phyloP scores from a whole-genome alignment of 1,139 yeast species.

The Debaryomyces nepalensis region DNA sequence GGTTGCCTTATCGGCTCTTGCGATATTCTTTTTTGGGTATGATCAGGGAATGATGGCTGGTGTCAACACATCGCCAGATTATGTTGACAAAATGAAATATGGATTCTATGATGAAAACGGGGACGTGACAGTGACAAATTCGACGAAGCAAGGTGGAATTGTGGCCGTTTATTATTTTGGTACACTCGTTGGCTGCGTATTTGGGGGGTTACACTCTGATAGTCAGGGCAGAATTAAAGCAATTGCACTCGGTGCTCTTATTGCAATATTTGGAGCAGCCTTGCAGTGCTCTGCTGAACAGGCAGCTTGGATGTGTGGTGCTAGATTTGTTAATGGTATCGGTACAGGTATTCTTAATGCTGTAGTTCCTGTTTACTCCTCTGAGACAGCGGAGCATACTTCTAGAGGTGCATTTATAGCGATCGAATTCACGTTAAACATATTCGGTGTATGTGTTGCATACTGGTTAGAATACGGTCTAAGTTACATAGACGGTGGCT shows the following conservation, averaged over 20 bases:
- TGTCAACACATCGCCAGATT: conserved; percentile 44
- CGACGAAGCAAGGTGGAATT: conserved; percentile 46
- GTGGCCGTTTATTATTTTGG: conserved; percentile 42
- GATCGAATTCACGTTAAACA: conserved; percentile 35
- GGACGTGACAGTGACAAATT: conserved; percentile 27
- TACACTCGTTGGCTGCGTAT: conserved; percentile 34
- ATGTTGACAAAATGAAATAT: conserved; percentile 32
- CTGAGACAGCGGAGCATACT: conserved; percentile 36
- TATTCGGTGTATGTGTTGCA: conserved; percentile 28
- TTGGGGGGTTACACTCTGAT: conserved; percentile 33
- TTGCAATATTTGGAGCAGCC: conserved; percentile 32
- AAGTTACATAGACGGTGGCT: conserved; percentile 21
- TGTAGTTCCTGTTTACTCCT: conserved; percentile 36
- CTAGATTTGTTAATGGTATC: conserved; percentile 44
- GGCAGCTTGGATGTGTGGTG: conserved; percentile 31
- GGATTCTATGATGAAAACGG: conserved; percentile 27
- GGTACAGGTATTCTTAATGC: conserved; percentile 38
- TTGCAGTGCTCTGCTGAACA: conserved; percentile 30
- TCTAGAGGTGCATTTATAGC: conserved; percentile 39
- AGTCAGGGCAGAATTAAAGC: conserved; percentile 31
- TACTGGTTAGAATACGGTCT: conserved; percentile 31
- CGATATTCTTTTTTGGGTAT: conserved; percentile 56
- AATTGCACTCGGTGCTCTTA: conserved; percentile 27
- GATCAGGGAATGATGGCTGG: conserved; percentile 79
- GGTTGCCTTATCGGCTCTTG: conserved; percentile 22